phyloP scores from a whole-genome alignment of 768 basidiomycete genomes.

The Infundibulicybe gibba region DNA sequence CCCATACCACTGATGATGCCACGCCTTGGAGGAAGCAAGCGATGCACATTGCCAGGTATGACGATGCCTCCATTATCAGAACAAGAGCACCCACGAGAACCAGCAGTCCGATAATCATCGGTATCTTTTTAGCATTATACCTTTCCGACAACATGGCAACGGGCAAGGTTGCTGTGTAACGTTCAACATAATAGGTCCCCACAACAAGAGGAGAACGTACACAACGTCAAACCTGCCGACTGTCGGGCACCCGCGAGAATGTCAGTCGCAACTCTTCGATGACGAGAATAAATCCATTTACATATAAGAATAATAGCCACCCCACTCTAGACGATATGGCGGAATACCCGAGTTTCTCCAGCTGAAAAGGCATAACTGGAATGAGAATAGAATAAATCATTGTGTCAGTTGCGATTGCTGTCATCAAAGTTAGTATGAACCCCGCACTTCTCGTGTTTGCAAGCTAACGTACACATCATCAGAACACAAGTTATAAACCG shows the following conservation, averaged over 20 bases:
- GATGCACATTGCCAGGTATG: slow-evolving; percentile 51
- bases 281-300: slow-evolving; percentile 22
- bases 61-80: slow-evolving; percentile 60
- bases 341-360: slow-evolving; percentile 43
- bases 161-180: slow-evolving; percentile 46
- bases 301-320: slow-evolving; percentile 61
- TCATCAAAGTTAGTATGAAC: neutral
- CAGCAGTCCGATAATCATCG: slow-evolving; percentile 47
- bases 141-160: slow-evolving; percentile 54
- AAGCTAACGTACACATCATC: slow-evolving; percentile 36
- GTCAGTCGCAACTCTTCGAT: neutral
- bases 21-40: slow-evolving; percentile 60
- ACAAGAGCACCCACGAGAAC: slow-evolving; percentile 51
- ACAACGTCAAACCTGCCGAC: slow-evolving; percentile 54
- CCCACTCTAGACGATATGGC: slow-evolving; percentile 48
- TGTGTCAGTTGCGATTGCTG: slow-evolving; percentile 46
- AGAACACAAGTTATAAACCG: slow-evolving; percentile 54
- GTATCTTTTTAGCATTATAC: slow-evolving; percentile 39
- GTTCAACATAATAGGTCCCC: neutral
- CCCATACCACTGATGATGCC: slow-evolving; percentile 60
- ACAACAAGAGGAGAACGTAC: slow-evolving; percentile 26
- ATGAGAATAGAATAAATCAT: slow-evolving; percentile 62
- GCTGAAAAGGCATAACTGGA: slow-evolving; percentile 62
- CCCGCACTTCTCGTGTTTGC: no score
- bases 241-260: slow-evolving; percentile 15